Evolutionary conservation across 306 rosid genomes (phyloP).

Genomic region (Medicago arabica): DNA sequence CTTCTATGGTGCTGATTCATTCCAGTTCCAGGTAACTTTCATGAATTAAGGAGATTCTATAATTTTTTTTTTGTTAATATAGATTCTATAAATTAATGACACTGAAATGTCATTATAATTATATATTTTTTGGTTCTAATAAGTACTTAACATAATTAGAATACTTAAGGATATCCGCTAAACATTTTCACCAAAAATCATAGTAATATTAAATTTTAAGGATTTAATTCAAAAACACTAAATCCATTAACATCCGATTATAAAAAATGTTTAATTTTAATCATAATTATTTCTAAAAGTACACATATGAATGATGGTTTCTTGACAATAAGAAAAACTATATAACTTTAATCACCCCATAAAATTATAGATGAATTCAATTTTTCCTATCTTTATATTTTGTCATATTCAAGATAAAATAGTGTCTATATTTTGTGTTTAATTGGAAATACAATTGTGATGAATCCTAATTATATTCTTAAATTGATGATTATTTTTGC

Average conservation of each 20-base stretch:
- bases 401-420: not conserved
- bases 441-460: not conserved
- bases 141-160: not conserved
- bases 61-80: not conserved
- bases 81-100: conserved; percentile 25
- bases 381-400: not conserved
- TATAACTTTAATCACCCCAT: too few species aligned
- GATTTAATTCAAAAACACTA: not conserved
- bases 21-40: conserved; percentile 57
- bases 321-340: not conserved
- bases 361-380: not conserved
- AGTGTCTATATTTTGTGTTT: not conserved
- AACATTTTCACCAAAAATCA: not conserved
- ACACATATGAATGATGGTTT: not conserved
- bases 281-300: not conserved
- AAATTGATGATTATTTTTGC: conserved; percentile 30
- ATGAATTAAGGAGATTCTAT: conserved; percentile 18
- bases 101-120: conserved; percentile 11
- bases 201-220: not conserved
- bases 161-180: not conserved
- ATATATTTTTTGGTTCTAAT: too few species aligned
- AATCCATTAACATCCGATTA: not conserved
- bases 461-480: not conserved
- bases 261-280: not conserved
- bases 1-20: conserved; percentile 46